Evolutionary conservation across 257 asterid species (phyloP).

Genomic region (Petrea volubilis): DNA sequence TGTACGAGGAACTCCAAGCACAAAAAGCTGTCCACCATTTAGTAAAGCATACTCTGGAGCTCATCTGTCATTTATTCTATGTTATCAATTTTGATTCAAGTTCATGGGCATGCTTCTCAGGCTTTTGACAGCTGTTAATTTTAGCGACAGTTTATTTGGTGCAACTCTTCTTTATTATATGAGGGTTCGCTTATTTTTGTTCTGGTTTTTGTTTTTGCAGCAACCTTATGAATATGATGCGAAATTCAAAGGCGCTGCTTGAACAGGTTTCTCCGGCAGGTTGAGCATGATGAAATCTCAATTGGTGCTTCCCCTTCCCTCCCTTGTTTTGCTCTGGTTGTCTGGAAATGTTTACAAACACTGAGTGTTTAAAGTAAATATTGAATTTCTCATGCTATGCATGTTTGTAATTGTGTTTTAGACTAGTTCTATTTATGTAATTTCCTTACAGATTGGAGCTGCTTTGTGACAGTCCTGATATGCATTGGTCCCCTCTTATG

Average conservation of each 20-base stretch:
- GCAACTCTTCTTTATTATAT: neutral
- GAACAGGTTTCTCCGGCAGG: constrained; percentile 24
- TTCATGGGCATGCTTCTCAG: too few relatives aligned
- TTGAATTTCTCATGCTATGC: neutral
- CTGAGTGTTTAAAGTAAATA: neutral
- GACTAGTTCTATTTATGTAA: constrained; percentile 1
- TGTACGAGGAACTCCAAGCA: neutral
- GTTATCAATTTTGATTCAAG: too few relatives aligned
- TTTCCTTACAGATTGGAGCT: constrained; percentile 2
- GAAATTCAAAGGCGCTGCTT: constrained; percentile 80
- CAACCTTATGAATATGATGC: constrained; percentile 99
- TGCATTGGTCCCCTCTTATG: neutral
- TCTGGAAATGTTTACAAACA: neutral
- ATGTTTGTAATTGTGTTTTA: neutral
- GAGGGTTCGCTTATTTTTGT: neutral
- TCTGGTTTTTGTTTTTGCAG: constrained; percentile 55
- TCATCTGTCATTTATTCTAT: too few relatives aligned
- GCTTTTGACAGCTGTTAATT: too few relatives aligned
- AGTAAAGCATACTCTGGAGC: neutral
- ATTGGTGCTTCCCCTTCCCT: neutral
- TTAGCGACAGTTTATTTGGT: neutral
- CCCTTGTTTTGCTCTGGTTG: neutral
- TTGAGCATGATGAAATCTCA: neutral
- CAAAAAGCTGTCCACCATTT: neutral
- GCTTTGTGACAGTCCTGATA: neutral